Conservation (phyloP, 495 filamentous ascomycete species). For the Lasiosphaeria hispida region DNA sequence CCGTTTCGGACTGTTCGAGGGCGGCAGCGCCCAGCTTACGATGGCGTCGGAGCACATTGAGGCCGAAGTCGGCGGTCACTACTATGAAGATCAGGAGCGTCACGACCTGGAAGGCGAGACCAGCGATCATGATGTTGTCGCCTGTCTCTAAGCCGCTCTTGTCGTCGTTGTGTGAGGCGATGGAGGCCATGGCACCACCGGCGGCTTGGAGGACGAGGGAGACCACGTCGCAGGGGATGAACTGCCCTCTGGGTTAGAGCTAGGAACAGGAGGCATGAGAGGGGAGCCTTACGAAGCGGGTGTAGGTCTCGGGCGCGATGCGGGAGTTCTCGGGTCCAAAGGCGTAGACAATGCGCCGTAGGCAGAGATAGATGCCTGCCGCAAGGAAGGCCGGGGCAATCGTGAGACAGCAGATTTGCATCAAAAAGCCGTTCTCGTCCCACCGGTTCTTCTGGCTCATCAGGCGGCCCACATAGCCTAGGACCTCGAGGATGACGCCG, state of each 20-base stretch:
- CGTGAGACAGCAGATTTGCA: conserved; percentile 61
- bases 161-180: conserved; percentile 40
- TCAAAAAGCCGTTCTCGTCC: conserved; percentile 42
- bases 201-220: conserved; percentile 61
- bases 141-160: conserved; percentile 40
- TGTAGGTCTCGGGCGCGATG: conserved; percentile 54
- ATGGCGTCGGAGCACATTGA: conserved; percentile 29
- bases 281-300: conserved; percentile 39
- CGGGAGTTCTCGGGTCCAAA: conserved; percentile 62
- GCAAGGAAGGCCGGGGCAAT: conserved; percentile 64
- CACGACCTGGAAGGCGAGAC: conserved; percentile 57
- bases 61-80: conserved; percentile 42
- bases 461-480: conserved; percentile 46
- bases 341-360: conserved; percentile 54
- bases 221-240: conserved; percentile 62
- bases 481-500: conserved; percentile 42
- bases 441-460: conserved; percentile 43
- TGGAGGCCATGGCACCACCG: conserved; percentile 59
- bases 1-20: conserved; percentile 25
- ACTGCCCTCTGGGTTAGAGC: conserved; percentile 24
- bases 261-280: not conserved
- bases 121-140: conserved; percentile 66
- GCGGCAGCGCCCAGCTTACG: conserved; percentile 23
- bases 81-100: conserved; percentile 49
- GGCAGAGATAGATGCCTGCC: conserved; percentile 64